Percentiles rank a stretch among this genome's conserved stretches.
Evolutionary conservation across 345 rosid species (phyloP).

Genomic region (Reutealis trisperma): DNA sequence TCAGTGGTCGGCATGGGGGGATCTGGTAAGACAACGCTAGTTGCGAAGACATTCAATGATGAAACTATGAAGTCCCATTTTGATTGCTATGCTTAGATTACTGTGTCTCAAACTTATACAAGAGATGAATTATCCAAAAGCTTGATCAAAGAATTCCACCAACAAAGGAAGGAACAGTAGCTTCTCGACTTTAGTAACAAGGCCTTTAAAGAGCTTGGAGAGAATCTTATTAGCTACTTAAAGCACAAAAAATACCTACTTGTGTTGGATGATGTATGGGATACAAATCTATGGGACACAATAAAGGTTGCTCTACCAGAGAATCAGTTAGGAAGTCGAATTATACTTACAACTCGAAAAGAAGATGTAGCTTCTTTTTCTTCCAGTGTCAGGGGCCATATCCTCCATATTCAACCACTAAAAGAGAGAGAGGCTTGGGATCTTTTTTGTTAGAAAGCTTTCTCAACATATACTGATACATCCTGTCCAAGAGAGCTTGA

Average conservation of each 20-base stretch:
- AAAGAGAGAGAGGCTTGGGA: conserved; percentile 12
- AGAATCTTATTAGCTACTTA: conserved; percentile 8
- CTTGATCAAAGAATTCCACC: too few relatives aligned
- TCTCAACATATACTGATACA: not conserved
- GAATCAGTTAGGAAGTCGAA: conserved; percentile 16
- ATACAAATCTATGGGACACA: not conserved
- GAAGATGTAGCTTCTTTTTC: conserved; percentile 1
- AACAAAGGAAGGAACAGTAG: too few relatives aligned
- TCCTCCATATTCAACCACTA: conserved; percentile 10
- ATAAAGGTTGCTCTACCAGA: conserved; percentile 16
- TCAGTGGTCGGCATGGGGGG: conserved; percentile 47
- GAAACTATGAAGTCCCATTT: conserved; percentile 27
- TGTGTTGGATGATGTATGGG: conserved; percentile 22
- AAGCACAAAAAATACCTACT: not conserved
- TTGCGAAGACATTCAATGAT: conserved; percentile 35
- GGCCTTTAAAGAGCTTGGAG: not conserved
- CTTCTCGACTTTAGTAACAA: too few relatives aligned
- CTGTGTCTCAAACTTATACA: conserved; percentile 28
- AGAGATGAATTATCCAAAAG: too few relatives aligned
- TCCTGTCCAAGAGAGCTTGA: conserved; percentile 17
- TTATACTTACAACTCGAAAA: conserved; percentile 24
- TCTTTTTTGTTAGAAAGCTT: conserved; percentile 23
- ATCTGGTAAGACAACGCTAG: conserved; percentile 31
- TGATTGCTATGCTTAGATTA: conserved; percentile 38
- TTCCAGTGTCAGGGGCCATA: not conserved